phyloP scores from a whole-genome alignment of 2,329 filamentous ascomycete species.

The Nannizzia gypsea region DNA sequence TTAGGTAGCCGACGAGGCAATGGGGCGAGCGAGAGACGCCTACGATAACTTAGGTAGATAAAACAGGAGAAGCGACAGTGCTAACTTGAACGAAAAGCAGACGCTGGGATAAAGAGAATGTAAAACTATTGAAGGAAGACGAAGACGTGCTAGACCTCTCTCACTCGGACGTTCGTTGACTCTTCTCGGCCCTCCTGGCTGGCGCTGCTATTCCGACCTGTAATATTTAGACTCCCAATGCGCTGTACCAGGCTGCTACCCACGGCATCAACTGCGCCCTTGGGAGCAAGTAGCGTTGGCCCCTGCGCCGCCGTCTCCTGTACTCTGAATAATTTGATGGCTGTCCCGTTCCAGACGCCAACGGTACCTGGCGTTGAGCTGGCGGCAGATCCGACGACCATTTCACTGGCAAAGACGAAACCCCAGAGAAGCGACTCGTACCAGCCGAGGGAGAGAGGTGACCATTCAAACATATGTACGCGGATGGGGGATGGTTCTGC shows the following conservation, averaged over 20 bases:
- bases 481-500: conserved; percentile 58
- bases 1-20: neutral
- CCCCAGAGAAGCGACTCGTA: conserved; percentile 92
- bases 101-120: neutral
- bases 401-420: conserved; percentile 80
- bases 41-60: neutral
- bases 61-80: neutral
- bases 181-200: conserved; percentile 24
- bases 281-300: conserved; percentile 69
- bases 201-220: conserved; percentile 34
- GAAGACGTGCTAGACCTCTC: conserved; percentile 24
- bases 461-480: conserved; percentile 91
- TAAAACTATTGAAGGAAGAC: neutral
- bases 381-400: conserved; percentile 45
- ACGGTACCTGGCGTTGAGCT: conserved; percentile 62
- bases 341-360: conserved; percentile 87
- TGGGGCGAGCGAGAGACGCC: neutral
- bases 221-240: conserved; percentile 68
- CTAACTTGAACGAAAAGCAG: neutral
- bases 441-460: conserved; percentile 79
- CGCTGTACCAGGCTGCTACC: conserved; percentile 79
- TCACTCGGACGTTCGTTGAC: conserved; percentile 22
- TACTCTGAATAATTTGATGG: conserved; percentile 77
- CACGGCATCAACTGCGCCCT: conserved; percentile 85
- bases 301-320: conserved; percentile 72